These are phyloP conservation scores for Maudiozyma bulderi DNA, from an alignment of 805 yeast species.

Conservation along the genomic window DNA sequence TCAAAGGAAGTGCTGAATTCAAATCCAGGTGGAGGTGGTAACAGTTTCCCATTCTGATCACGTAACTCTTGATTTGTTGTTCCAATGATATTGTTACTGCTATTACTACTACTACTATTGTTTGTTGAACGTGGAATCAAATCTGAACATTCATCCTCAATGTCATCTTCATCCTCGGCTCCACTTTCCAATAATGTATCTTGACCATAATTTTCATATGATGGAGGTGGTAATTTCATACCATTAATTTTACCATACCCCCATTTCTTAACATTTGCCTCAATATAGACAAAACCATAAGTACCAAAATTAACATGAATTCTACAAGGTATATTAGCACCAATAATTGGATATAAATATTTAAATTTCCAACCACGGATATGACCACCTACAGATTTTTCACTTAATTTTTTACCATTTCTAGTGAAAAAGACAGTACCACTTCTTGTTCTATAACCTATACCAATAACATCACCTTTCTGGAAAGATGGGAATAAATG, in stretches of 20 bases:
- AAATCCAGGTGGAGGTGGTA: conserved; percentile 32
- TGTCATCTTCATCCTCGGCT: conserved; percentile 35
- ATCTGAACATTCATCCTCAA: conserved; percentile 15
- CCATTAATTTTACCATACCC: conserved; percentile 91
- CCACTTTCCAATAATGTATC: conserved; percentile 66
- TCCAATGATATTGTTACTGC: conserved; percentile 2
- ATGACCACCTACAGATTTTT: conserved; percentile 74
- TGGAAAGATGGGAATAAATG: conserved; percentile 49
- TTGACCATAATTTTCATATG: conserved; percentile 69
- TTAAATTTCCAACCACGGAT: conserved; percentile 59
- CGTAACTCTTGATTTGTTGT: conserved; percentile 12
- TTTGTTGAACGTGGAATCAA: not conserved
- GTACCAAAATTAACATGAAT: conserved; percentile 88
- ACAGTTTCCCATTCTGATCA: conserved; percentile 20
- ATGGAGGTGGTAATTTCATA: conserved; percentile 85
- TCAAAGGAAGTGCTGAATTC: conserved; percentile 26
- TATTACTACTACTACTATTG: not conserved
- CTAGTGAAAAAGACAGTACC: conserved; percentile 90
- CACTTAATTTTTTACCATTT: conserved; percentile 82
- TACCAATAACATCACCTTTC: conserved; percentile 87
- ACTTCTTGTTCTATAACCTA: conserved; percentile 73
- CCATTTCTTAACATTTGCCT: conserved; percentile 91
- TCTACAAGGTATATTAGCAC: conserved; percentile 71
- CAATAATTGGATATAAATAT: conserved; percentile 78
- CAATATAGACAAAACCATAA: conserved; percentile 80